phyloP scores from a whole-genome alignment of 441 rosid species.

The Populus hybrid region DNA sequence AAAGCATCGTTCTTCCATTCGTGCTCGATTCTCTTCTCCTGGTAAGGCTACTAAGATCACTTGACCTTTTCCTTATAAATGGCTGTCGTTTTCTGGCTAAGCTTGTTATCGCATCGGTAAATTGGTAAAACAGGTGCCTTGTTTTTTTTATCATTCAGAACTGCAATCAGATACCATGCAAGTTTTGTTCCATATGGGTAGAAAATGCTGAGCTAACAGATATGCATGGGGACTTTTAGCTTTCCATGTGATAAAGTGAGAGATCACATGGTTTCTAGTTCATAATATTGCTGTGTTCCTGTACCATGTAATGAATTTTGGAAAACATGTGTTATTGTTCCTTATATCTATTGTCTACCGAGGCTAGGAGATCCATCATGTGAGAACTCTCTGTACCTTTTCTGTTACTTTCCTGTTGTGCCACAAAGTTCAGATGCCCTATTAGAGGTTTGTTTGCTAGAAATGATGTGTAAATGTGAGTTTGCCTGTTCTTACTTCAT shows the following conservation, averaged over 20 bases:
- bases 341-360: not conserved
- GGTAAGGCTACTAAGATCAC: constrained; percentile 38
- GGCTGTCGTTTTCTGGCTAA: not conserved
- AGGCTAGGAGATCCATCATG: not conserved
- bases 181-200: not conserved
- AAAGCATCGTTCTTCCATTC: constrained; percentile 63
- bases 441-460: not conserved
- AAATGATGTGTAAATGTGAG: not conserved
- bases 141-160: not conserved
- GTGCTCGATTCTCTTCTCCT: constrained; percentile 60
- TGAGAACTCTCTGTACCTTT: not conserved
- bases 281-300: not conserved
- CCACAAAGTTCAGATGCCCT: not conserved
- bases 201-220: not conserved
- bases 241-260: not conserved
- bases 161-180: not conserved
- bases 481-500: not conserved
- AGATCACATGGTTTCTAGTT: not conserved
- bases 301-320: not conserved
- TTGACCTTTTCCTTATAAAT: not conserved
- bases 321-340: not conserved
- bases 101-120: not conserved
- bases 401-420: not conserved
- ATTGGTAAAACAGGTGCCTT: not conserved
- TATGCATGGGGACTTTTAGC: not conserved